A percentile compares a stretch with the other conserved stretches of the same genome.
Evolutionary conservation across 768 basidiomycete species (phyloP).

Genomic region (Lyophyllum semitale): DNA sequence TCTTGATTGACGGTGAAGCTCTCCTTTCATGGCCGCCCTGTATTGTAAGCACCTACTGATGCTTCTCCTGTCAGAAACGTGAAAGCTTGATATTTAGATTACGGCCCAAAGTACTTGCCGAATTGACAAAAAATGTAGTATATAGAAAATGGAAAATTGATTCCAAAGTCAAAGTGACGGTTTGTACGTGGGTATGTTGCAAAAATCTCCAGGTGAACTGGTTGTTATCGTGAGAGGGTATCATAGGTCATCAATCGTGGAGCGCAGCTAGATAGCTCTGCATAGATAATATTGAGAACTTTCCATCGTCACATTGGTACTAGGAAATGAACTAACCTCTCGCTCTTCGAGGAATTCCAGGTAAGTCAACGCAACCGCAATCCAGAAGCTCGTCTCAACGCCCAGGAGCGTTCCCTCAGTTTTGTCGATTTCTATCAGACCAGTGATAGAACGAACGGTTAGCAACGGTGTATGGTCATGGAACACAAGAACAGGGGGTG

Average conservation of each 20-base stretch:
- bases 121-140: not conserved
- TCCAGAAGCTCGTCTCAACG: conserved; percentile 78
- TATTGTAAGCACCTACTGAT: not conserved
- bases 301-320: not conserved
- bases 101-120: too few species aligned
- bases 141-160: not conserved
- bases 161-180: not conserved
- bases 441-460: conserved; percentile 57
- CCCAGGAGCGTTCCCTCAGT: conserved; percentile 59
- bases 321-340: conserved; percentile 52
- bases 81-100: not conserved
- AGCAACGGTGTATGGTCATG: conserved; percentile 73
- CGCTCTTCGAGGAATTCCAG: conserved; percentile 76
- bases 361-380: conserved; percentile 73
- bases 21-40: not conserved
- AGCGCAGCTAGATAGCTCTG: conserved; percentile 61
- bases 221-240: too few species aligned
- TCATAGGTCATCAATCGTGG: conserved; percentile 35
- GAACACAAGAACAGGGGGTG: conserved; percentile 58
- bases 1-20: not conserved
- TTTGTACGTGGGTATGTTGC: not conserved
- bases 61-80: not conserved
- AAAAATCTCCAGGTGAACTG: not conserved
- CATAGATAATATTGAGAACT: not conserved
- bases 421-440: conserved; percentile 64